Evolutionary conservation across 2,329 filamentous ascomycete species (phyloP).

Genomic region (Fusarium sp.): DNA sequence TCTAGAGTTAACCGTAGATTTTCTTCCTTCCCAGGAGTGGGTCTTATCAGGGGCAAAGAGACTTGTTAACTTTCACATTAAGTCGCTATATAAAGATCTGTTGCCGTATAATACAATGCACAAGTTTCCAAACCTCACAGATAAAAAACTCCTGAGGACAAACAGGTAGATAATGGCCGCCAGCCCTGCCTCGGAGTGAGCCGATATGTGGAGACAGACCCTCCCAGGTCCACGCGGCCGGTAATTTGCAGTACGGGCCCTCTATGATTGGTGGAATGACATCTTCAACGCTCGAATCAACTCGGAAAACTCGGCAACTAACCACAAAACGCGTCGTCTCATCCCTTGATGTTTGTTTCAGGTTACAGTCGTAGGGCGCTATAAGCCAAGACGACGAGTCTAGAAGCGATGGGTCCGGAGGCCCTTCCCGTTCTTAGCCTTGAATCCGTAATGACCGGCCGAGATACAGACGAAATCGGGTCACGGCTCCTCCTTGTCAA

Average conservation of each 20-base stretch:
- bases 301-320: conserved; percentile 1
- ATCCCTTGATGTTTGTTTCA: neutral
- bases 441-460: neutral
- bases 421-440: neutral
- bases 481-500: neutral
- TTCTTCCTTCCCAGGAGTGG: neutral
- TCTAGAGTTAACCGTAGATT: neutral
- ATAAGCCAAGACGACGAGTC: neutral
- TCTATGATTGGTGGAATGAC: conserved; percentile 4
- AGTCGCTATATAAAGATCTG: neutral
- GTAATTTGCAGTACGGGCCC: neutral
- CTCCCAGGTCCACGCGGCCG: neutral
- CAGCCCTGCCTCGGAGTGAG: neutral
- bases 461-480: neutral
- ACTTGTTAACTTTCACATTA: neutral
- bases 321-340: neutral
- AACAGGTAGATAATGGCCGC: no score
- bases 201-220: neutral
- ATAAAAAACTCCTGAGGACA: neutral
- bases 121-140: neutral
- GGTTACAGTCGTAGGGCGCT: neutral
- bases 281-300: neutral
- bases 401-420: neutral
- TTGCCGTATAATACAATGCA: neutral
- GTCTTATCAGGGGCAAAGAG: neutral